Conservation (phyloP, 2,329 filamentous ascomycete species). For the Sarocladium strictum region DNA sequence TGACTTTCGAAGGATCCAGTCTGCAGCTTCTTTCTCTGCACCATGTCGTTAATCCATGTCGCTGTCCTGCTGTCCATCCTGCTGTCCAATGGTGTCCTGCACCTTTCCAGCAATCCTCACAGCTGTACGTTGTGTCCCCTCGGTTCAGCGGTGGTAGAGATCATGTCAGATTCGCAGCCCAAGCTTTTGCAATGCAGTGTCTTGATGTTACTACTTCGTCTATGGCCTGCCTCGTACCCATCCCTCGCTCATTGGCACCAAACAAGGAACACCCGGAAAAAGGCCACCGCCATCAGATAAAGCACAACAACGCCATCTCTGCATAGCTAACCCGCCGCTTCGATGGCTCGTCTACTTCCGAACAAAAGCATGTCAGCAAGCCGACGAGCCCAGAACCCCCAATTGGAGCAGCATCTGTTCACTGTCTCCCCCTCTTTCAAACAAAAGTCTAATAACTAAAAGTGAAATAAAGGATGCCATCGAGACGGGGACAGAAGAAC, state of each 20-base stretch:
- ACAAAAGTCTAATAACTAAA: constrained; percentile 4
- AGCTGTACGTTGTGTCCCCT: too few relatives aligned
- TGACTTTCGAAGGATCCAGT: too few relatives aligned
- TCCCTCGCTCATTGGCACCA: neutral
- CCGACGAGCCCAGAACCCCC: too few relatives aligned
- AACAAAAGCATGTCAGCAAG: too few relatives aligned
- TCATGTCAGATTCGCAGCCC: neutral
- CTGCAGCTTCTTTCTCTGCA: too few relatives aligned
- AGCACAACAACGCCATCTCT: neutral
- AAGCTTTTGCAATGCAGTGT: too few relatives aligned
- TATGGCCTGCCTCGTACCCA: neutral
- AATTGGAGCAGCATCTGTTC: neutral
- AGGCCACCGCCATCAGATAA: neutral
- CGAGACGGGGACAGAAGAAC: neutral
- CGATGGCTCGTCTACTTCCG: neutral
- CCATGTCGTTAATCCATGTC: too few relatives aligned
- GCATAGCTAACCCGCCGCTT: neutral
- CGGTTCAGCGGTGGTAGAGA: too few relatives aligned
- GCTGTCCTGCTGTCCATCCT: too few relatives aligned
- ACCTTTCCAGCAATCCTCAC: too few relatives aligned
- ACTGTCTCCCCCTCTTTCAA: neutral
- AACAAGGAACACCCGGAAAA: neutral
- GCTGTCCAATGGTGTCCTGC: too few relatives aligned
- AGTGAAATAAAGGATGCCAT: too few relatives aligned
- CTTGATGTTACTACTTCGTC: neutral